phyloP scores from a whole-genome alignment of 768 basidiomycete species.

The Agrocybe chaxingu region DNA sequence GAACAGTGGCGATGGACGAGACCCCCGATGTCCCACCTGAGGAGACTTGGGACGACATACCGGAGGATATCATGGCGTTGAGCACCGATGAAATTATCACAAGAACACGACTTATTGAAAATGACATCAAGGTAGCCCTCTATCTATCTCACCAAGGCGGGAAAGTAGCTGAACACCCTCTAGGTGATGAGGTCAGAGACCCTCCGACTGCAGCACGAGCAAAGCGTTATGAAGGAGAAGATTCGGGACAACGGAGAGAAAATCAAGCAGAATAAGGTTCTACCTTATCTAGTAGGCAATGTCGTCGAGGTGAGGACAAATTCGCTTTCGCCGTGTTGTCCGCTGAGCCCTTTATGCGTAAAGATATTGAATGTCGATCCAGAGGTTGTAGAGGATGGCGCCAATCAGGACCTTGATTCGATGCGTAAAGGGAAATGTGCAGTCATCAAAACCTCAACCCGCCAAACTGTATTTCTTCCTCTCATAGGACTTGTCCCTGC shows the following conservation, averaged over 20 bases:
- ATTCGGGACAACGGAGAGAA: constrained; percentile 98
- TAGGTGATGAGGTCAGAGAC: constrained; percentile 98
- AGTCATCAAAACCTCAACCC: constrained; percentile 97
- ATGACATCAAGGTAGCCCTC: constrained; percentile 81
- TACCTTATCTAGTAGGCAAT: constrained; percentile 97
- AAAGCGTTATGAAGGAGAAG: constrained; percentile 96
- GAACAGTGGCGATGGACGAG: constrained; percentile 63
- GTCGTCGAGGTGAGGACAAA: constrained; percentile 80
- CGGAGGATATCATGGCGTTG: constrained; percentile 77
- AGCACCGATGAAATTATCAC: constrained; percentile 86
- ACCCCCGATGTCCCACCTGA: constrained; percentile 65
- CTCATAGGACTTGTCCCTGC: constrained; percentile 96
- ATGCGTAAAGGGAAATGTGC: constrained; percentile 97
- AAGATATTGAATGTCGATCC: constrained; percentile 95
- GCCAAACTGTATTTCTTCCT: constrained; percentile 98
- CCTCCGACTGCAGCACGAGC: constrained; percentile 87
- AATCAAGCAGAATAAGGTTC: constrained; percentile 98
- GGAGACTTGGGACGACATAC: constrained; percentile 90
- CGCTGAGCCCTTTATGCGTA: constrained; percentile 4
- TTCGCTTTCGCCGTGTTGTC: not conserved
- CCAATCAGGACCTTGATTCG: constrained; percentile 93
- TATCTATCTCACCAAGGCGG: not conserved
- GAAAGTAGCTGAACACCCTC: not conserved
- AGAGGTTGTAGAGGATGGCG: constrained; percentile 91
- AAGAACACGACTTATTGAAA: constrained; percentile 90